These are phyloP conservation scores for Oxytropis ochrocephala DNA, from an alignment of 306 rosid species.

Conservation along the genomic window DNA sequence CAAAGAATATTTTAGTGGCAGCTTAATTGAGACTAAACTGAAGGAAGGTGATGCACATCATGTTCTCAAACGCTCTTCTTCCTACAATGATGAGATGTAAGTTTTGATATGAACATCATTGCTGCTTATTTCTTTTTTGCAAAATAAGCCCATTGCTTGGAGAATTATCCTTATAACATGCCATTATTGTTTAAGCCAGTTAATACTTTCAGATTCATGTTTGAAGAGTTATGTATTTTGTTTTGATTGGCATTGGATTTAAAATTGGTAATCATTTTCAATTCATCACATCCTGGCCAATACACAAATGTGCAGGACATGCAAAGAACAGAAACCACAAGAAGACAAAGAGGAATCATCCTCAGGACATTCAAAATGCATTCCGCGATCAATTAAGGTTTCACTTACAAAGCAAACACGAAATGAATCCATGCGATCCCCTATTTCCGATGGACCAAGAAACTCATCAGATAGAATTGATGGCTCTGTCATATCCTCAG, in stretches of 20 bases:
- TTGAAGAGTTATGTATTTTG: conserved; percentile 6
- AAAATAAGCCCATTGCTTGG: neutral
- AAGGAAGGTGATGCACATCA: conserved; percentile 49
- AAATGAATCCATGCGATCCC: conserved; percentile 74
- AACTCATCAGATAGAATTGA: conserved; percentile 64
- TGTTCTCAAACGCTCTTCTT: conserved; percentile 84
- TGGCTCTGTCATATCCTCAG: conserved; percentile 39
- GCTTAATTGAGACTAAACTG: conserved; percentile 77
- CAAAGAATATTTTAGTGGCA: conserved; percentile 96
- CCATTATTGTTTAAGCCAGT: too few species aligned
- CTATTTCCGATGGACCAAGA: conserved; percentile 65
- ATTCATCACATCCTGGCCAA: neutral
- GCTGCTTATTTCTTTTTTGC: neutral
- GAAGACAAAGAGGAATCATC: conserved; percentile 63
- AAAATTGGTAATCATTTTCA: neutral
- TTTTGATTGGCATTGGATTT: conserved; percentile 7
- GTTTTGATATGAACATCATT: neutral
- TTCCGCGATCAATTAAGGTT: conserved; percentile 75
- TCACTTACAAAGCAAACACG: conserved; percentile 73
- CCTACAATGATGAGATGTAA: conserved; percentile 82
- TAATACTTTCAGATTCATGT: neutral
- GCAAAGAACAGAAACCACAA: conserved; percentile 43
- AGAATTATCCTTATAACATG: neutral
- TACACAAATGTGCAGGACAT: conserved; percentile 47
- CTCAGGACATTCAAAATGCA: conserved; percentile 77